phyloP scores from a whole-genome alignment of 495 filamentous ascomycete species.

The Aspergillus carlsbadensis region DNA sequence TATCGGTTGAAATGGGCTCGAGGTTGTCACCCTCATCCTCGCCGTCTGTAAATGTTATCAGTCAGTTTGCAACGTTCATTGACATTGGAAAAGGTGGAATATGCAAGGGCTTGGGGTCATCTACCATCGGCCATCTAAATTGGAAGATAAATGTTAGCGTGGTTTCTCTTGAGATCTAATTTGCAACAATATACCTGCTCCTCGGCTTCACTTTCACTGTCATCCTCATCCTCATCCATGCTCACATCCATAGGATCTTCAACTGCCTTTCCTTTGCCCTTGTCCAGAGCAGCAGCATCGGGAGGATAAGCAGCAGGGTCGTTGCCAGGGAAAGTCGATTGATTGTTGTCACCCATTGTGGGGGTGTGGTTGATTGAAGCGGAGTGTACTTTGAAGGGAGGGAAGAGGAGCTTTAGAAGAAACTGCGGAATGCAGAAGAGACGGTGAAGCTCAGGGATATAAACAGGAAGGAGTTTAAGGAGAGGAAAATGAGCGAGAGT shows the following conservation, averaged over 20 bases:
- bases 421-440: not conserved
- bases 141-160: not conserved
- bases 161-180: not conserved
- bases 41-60: conserved; percentile 36
- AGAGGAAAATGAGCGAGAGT: conserved; percentile 4
- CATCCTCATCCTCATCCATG: conserved; percentile 65
- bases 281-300: conserved; percentile 38
- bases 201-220: conserved; percentile 62
- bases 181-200: conserved; percentile 53
- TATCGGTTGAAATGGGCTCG: conserved; percentile 83
- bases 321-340: conserved; percentile 27
- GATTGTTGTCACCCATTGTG: conserved; percentile 42
- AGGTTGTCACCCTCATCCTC: conserved; percentile 79
- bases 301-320: conserved; percentile 34
- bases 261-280: conserved; percentile 62
- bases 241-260: conserved; percentile 57
- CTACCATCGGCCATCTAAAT: conserved; percentile 38
- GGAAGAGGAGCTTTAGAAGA: conserved; percentile 2
- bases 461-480: conserved; percentile 1
- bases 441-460: not conserved
- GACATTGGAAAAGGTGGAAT: not conserved
- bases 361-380: conserved; percentile 5
- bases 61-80: conserved; percentile 2
- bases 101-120: not conserved
- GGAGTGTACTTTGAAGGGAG: not conserved